Conservation (phyloP, 2,329 filamentous ascomycete species). For the Knoxdaviesia capensis region DNA sequence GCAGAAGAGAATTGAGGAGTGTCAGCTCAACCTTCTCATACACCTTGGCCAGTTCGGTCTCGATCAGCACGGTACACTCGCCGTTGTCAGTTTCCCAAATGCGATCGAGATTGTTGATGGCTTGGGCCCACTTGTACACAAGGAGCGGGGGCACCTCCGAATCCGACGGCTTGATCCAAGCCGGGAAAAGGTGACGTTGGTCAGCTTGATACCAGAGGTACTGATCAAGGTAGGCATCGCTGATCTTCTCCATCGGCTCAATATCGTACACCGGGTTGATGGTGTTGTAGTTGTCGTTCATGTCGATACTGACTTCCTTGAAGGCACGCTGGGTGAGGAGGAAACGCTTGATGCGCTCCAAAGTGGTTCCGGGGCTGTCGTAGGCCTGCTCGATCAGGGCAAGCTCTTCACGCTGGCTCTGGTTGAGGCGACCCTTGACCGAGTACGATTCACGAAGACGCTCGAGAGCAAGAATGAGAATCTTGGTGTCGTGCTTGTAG, state of each 20-base stretch:
- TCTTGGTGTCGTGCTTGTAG: constrained; percentile 99
- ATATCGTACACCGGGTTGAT: constrained; percentile 99
- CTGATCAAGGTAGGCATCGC: constrained; percentile 93
- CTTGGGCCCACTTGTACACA: constrained; percentile 97
- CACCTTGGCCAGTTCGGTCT: constrained; percentile 96
- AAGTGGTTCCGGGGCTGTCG: constrained; percentile 85
- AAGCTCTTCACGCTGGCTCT: constrained; percentile 91
- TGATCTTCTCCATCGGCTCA: constrained; percentile 98
- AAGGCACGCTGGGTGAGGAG: constrained; percentile 91
- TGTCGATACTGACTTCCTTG: constrained; percentile 98
- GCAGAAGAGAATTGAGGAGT: constrained; percentile 74
- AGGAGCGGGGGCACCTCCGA: constrained; percentile 89
- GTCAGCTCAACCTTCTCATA: constrained; percentile 99
- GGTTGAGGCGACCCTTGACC: constrained; percentile 88
- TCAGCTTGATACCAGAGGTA: constrained; percentile 99
- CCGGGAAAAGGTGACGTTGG: constrained; percentile 87
- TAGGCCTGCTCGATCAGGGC: constrained; percentile 97
- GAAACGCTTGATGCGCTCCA: constrained; percentile 95
- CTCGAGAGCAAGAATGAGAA: constrained; percentile 86
- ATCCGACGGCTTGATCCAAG: constrained; percentile 98
- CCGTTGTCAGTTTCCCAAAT: constrained; percentile 90
- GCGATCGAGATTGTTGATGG: constrained; percentile 91
- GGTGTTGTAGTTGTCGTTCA: constrained; percentile 99
- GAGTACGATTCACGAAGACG: constrained; percentile 89
- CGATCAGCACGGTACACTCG: constrained; percentile 96